phyloP scores from a whole-genome alignment of 495 filamentous ascomycete genomes.

The Chaetomium fimeti region DNA sequence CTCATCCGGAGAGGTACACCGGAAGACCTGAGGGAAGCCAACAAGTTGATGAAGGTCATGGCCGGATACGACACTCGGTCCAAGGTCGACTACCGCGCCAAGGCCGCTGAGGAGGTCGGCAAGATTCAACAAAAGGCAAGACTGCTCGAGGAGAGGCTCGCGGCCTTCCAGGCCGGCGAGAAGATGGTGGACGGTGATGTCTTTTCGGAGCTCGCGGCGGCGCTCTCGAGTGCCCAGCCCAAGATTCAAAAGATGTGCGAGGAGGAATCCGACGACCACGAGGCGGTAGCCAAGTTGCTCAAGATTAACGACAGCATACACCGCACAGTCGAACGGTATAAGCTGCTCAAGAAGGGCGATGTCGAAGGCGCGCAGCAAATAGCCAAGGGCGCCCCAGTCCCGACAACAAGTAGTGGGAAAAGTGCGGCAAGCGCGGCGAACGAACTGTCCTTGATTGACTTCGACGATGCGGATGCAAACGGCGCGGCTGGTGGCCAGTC shows the following conservation, averaged over 20 bases:
- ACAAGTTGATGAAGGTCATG: constrained; percentile 98
- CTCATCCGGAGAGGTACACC: constrained; percentile 89
- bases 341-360: constrained; percentile 89
- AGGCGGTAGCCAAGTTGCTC: constrained; percentile 90
- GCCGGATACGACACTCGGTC: constrained; percentile 91
- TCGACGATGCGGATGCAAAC: constrained; percentile 67
- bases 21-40: constrained; percentile 92
- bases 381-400: constrained; percentile 74
- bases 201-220: constrained; percentile 91
- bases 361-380: constrained; percentile 82
- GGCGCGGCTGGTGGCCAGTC: constrained; percentile 40
- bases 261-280: constrained; percentile 93
- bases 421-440: constrained; percentile 73
- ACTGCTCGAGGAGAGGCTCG: constrained; percentile 88
- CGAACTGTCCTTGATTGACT: constrained; percentile 91
- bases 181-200: constrained; percentile 85
- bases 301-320: constrained; percentile 99
- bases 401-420: constrained; percentile 58
- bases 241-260: constrained; percentile 99
- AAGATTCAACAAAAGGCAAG: constrained; percentile 93
- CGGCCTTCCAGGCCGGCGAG: constrained; percentile 77
- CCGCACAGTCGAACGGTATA: constrained; percentile 91
- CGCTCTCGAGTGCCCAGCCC: constrained; percentile 89
- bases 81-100: constrained; percentile 96
- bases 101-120: constrained; percentile 90